phyloP scores from a whole-genome alignment of 2,329 filamentous ascomycete genomes.

The Clarireedia hainanense region DNA sequence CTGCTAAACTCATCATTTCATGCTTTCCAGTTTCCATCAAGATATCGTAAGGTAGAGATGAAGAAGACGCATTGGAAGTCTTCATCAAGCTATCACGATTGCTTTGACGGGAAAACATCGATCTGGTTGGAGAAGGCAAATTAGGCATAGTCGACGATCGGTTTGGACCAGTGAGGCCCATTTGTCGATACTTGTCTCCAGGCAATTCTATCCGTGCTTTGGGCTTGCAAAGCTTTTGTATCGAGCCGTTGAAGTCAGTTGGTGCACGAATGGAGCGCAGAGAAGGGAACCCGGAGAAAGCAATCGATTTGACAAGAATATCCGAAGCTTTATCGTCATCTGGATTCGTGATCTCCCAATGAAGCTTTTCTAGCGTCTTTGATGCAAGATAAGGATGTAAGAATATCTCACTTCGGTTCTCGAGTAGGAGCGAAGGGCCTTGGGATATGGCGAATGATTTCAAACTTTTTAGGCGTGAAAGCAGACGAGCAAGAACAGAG shows the following conservation, averaged over 20 bases:
- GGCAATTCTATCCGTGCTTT: conserved; percentile 23
- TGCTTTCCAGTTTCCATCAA: conserved; percentile 6
- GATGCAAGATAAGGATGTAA: conserved; percentile 59
- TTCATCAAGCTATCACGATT: conserved; percentile 1
- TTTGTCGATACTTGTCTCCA: conserved; percentile 22
- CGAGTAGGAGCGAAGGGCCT: conserved; percentile 44
- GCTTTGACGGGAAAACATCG: conserved; percentile 6
- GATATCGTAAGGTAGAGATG: not conserved
- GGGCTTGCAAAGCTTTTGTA: conserved; percentile 58
- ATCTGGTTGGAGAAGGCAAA: conserved; percentile 12
- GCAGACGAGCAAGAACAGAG: conserved; percentile 47
- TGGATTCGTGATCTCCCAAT: conserved; percentile 50
- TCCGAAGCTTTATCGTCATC: conserved; percentile 44
- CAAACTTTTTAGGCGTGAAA: conserved; percentile 46
- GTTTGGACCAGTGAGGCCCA: conserved; percentile 19
- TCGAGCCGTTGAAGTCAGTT: conserved; percentile 59
- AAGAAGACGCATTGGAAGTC: not conserved
- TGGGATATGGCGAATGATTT: conserved; percentile 48
- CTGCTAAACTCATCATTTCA: conserved; percentile 28
- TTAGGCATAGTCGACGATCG: conserved; percentile 16
- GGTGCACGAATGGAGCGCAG: conserved; percentile 55
- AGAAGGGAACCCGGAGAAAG: conserved; percentile 52
- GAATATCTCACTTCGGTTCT: conserved; percentile 48
- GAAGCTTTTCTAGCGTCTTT: conserved; percentile 42
- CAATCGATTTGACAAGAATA: conserved; percentile 57